phyloP scores from a whole-genome alignment of 768 basidiomycete genomes.

The Mycena latifolia region DNA sequence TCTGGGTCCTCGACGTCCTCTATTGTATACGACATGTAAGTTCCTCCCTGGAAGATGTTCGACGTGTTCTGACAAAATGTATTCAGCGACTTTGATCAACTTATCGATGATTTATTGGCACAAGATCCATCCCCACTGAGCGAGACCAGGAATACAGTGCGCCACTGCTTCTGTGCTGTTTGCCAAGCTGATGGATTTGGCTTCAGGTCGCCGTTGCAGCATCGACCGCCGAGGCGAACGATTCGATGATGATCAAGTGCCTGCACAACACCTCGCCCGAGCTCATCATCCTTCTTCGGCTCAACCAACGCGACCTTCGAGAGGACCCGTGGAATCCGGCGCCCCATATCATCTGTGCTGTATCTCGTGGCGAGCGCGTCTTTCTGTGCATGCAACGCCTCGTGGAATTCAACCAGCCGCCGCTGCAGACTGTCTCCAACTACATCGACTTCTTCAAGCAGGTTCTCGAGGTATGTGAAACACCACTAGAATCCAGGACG shows the following conservation, averaged over 20 bases:
- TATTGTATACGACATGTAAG: conserved; percentile 47
- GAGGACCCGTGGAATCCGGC: conserved; percentile 68
- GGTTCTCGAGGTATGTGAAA: conserved; percentile 56
- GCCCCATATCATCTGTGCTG: conserved; percentile 58
- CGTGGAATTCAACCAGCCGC: conserved; percentile 58
- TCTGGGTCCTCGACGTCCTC: conserved; percentile 47
- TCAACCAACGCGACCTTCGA: conserved; percentile 59
- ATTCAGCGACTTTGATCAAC: conserved; percentile 46
- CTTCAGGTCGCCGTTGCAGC: conserved; percentile 50
- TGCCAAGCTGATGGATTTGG: neutral
- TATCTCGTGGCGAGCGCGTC: conserved; percentile 55
- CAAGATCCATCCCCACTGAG: conserved; percentile 38
- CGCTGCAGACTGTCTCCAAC: conserved; percentile 58
- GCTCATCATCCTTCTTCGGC: conserved; percentile 53
- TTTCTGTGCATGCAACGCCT: conserved; percentile 61
- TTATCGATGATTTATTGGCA: conserved; percentile 46
- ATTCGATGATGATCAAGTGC: conserved; percentile 57
- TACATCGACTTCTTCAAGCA: conserved; percentile 66
- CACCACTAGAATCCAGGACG: neutral
- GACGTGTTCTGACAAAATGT: neutral
- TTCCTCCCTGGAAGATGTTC: neutral
- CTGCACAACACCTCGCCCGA: conserved; percentile 52
- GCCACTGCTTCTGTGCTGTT: neutral
- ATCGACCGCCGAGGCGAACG: conserved; percentile 38
- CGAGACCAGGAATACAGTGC: conserved; percentile 40